phyloP scores from a whole-genome alignment of 331 rosid genomes.

The Quercus lobata region DNA sequence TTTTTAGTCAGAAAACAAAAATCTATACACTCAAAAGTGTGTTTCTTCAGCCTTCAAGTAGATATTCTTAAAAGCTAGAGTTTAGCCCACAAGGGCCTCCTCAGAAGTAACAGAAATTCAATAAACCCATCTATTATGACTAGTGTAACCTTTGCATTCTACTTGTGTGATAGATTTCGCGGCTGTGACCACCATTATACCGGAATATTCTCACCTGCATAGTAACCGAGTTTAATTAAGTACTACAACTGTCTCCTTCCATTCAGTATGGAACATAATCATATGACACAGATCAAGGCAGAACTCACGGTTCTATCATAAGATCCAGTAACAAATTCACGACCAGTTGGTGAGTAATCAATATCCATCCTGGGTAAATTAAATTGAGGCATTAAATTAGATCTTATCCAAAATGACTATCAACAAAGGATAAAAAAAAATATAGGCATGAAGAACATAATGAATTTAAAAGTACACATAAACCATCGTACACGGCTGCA shows the following conservation, averaged over 20 bases:
- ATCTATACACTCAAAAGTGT: not conserved
- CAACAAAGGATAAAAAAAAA: not conserved
- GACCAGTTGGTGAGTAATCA: slow-evolving; percentile 95
- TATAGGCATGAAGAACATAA: not conserved
- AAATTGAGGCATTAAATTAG: not conserved
- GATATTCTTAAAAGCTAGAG: not conserved
- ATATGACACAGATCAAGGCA: slow-evolving; percentile 13
- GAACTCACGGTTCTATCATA: slow-evolving; percentile 92
- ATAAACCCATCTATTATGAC: not conserved
- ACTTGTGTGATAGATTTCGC: slow-evolving; percentile 90
- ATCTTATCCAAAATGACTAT: not conserved
- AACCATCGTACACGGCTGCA: slow-evolving; percentile 77
- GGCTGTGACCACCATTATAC: slow-evolving; percentile 89
- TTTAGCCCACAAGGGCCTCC: not conserved
- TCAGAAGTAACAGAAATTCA: not conserved
- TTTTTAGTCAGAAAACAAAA: not conserved
- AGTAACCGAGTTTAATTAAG: not conserved
- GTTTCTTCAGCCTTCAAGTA: not conserved
- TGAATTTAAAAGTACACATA: not conserved
- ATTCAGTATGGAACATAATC: not conserved
- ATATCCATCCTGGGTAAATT: slow-evolving; percentile 73
- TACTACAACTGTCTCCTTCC: not conserved
- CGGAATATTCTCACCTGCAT: slow-evolving; percentile 81
- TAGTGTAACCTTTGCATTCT: slow-evolving; percentile 87
- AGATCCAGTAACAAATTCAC: slow-evolving; percentile 97